Base-by-base conservation (phyloP, 2,329 filamentous ascomycete genomes). In the Mollisia scopiformis region DNA sequence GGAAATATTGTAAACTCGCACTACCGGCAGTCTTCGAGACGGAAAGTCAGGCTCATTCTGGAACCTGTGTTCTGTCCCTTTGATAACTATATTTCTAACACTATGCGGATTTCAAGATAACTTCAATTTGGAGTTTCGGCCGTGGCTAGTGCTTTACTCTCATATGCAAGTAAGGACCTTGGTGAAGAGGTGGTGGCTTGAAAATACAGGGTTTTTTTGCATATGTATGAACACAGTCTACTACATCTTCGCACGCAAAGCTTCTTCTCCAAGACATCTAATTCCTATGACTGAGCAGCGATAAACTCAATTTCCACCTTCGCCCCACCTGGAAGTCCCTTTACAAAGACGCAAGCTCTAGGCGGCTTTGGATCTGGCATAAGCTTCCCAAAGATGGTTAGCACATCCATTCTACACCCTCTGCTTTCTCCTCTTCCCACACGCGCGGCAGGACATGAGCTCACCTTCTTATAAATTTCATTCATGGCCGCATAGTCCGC, bases 301-400 rank as follows among this genome's bases (percentile, higher is more conserved):
- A 64, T 52, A 51, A 58, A 64, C 16, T 64, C 62, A 46, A 64
- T 64, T 51, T 64, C 62, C 35, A 64, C 59, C 21, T 57, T 60
- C 23, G 62, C 59, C 25, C 57, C 62, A 31, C 59, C 59, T 3
- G 62, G 62, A 6, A 64, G 39, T 2, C 57, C 57, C 30, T 62
- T 57, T 23, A 62, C 47, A 46, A 60, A 62, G 13, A 64, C 59
- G 54, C 62, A 64, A 37, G 62, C 62, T 35, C 62, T 51, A 13
- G 62, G 62, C 21, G 59, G 62, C 30, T 64, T 62, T 30, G 59
- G 62, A 53, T 60, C 62, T 11, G 59, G 53, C 62, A 64, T 64
- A n/a, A 60, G 31, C 57, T 55, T 55, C 13, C 8, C 35, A 31
- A 39, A 16, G 23, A 33, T 16, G 11, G 31, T 50, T 23, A 57